A percentile compares a stretch with the other conserved stretches of the same genome.
Conservation (phyloP, 2,329 filamentous ascomycete species). For the Arthrocladium fulminans region DNA sequence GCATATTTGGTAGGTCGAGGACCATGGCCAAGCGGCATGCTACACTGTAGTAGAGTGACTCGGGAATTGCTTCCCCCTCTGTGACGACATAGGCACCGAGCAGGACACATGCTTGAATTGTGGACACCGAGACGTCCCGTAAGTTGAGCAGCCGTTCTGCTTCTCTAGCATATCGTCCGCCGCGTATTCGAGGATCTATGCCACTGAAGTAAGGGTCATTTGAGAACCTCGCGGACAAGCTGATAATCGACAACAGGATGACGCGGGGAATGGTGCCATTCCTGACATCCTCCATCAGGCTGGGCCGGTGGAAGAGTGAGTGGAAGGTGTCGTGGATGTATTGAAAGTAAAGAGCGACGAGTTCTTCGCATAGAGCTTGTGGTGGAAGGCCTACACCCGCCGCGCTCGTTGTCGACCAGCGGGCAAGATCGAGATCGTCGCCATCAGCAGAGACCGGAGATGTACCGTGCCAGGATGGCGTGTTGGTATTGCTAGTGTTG, state of each 20-base stretch:
- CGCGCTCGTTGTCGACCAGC: slow-evolving; percentile 8
- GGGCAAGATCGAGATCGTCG: slow-evolving; percentile 5
- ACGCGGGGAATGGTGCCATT: slow-evolving; percentile 9
- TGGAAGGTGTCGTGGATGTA: slow-evolving; percentile 20
- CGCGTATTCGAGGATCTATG: slow-evolving; percentile 14
- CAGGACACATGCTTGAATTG: slow-evolving; percentile 34
- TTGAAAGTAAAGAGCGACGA: slow-evolving; percentile 19
- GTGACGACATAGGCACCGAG: slow-evolving; percentile 29
- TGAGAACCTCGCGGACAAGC: slow-evolving; percentile 11
- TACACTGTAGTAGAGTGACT: slow-evolving; percentile 33
- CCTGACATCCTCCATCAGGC: slow-evolving; percentile 15
- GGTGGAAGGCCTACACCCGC: slow-evolving; percentile 10
- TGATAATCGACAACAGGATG: slow-evolving; percentile 6
- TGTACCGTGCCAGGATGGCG: neutral
- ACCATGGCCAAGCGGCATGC: slow-evolving; percentile 32
- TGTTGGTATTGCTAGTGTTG: neutral
- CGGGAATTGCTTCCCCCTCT: slow-evolving; percentile 26
- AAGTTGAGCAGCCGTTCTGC: slow-evolving; percentile 26
- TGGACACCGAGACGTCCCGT: slow-evolving; percentile 30
- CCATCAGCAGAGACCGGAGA: slow-evolving; percentile 4
- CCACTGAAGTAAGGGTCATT: slow-evolving; percentile 13
- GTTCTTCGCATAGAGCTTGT: slow-evolving; percentile 14
- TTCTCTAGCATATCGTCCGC: slow-evolving; percentile 15
- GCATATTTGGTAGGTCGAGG: slow-evolving; percentile 30
- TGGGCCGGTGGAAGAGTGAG: slow-evolving; percentile 18